A percentile compares a stretch with the other conserved stretches of the same genome.
These are phyloP conservation scores for Sonneratia alba DNA, from an alignment of 345 rosid genomes.

Conservation along the genomic window DNA sequence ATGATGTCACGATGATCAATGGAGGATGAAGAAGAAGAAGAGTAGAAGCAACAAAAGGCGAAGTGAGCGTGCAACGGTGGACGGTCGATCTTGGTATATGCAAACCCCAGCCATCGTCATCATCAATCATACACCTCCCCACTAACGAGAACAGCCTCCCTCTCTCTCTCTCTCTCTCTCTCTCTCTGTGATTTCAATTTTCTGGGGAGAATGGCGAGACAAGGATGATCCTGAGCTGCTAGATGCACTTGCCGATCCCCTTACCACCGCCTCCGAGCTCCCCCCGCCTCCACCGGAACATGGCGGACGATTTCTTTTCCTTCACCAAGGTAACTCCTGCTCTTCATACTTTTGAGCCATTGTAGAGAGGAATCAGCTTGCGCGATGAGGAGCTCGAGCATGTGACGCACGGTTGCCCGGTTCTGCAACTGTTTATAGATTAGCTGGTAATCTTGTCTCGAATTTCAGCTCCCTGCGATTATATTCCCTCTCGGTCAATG, in stretches of 20 bases:
- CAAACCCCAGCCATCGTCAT: background rate
- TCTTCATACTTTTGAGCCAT: background rate
- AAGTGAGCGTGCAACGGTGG: slow-evolving; percentile 13
- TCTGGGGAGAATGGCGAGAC: slow-evolving; percentile 11
- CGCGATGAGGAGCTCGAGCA: background rate
- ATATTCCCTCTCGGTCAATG: background rate
- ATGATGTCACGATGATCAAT: background rate
- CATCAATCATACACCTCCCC: background rate
- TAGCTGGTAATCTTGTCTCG: background rate
- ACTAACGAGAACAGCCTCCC: slow-evolving; percentile 10
- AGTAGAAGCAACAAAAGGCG: background rate
- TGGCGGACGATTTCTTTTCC: slow-evolving; percentile 74
- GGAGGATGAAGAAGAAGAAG: background rate
- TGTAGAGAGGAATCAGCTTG: background rate
- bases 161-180: background rate
- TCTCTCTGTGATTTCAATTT: background rate
- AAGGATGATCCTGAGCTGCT: slow-evolving; percentile 17
- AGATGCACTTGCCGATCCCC: slow-evolving; percentile 37
- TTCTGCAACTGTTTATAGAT: background rate
- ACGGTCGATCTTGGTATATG: background rate
- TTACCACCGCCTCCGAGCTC: slow-evolving; percentile 30
- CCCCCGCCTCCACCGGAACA: slow-evolving; percentile 12
- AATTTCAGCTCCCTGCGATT: background rate
- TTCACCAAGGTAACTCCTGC: slow-evolving; percentile 50
- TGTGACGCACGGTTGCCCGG: background rate